A percentile compares a stretch with the other conserved stretches of the same genome.
phyloP scores from a whole-genome alignment of 768 basidiomycete genomes.

The Terana coerulea region DNA sequence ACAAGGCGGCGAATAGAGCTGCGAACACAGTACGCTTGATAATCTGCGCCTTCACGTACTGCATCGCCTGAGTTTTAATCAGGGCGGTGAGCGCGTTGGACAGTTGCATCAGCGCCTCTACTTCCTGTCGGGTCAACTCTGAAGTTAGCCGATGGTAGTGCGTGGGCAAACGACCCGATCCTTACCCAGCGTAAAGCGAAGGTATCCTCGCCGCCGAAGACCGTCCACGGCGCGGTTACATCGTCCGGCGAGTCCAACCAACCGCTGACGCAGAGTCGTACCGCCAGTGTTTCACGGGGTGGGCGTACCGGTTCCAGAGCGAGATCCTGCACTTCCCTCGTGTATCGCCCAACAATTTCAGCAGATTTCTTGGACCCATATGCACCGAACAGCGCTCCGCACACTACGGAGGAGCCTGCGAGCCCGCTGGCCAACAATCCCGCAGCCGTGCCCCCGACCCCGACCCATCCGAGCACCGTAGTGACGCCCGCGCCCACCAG shows the following conservation, averaged over 20 bases:
- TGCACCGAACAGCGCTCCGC: conserved; percentile 54
- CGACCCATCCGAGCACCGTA: conserved; percentile 45
- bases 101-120: conserved; percentile 46
- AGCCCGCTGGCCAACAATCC: conserved; percentile 50
- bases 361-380: conserved; percentile 50
- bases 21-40: conserved; percentile 50
- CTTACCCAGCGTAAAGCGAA: conserved; percentile 57
- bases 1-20: conserved; percentile 43
- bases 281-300: conserved; percentile 41
- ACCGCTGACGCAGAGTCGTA: conserved; percentile 52
- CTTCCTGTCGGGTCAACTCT: conserved; percentile 39
- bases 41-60: conserved; percentile 45
- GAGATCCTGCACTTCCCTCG: conserved; percentile 49
- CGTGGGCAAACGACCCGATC: not conserved
- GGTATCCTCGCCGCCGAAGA: conserved; percentile 46
- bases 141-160: not conserved
- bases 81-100: conserved; percentile 43
- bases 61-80: conserved; percentile 45
- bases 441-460: conserved; percentile 49
- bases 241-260: conserved; percentile 45
- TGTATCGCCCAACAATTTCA: conserved; percentile 46
- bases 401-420: conserved; percentile 51
- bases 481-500: conserved; percentile 52
- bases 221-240: conserved; percentile 49
- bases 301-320: conserved; percentile 43